Evolutionary conservation across 495 filamentous ascomycete species (phyloP).

Genomic region (Bombardia bombarda): DNA sequence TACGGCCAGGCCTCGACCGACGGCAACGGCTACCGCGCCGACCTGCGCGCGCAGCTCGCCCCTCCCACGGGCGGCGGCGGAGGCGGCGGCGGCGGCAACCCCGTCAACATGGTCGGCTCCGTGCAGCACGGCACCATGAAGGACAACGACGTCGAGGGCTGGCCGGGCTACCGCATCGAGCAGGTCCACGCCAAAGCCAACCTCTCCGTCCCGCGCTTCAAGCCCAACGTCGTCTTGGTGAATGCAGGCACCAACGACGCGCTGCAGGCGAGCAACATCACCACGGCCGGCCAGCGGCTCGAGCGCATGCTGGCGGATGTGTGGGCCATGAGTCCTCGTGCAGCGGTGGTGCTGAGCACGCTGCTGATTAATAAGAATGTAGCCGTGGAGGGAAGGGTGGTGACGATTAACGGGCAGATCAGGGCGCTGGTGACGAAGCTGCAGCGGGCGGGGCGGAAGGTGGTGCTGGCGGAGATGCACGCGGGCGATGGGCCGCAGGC

Average conservation of each 20-base stretch:
- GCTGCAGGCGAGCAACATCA: constrained; percentile 13
- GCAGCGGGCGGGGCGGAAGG: constrained; percentile 14
- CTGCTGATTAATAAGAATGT: constrained; percentile 31
- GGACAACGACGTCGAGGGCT: constrained; percentile 47
- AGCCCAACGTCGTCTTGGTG: constrained; percentile 44
- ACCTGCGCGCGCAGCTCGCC: constrained; percentile 20
- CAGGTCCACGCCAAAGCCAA: constrained; percentile 30
- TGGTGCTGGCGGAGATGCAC: constrained; percentile 46
- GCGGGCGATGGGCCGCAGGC: constrained; percentile 14
- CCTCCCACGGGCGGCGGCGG: too few species aligned
- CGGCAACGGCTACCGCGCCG: constrained; percentile 30
- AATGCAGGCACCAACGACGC: constrained; percentile 45
- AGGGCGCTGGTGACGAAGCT: constrained; percentile 23
- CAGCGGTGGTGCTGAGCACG: constrained; percentile 42
- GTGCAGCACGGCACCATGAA: constrained; percentile 36
- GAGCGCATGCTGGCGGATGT: constrained; percentile 30
- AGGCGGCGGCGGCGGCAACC: constrained; percentile 20
- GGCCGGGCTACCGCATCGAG: constrained; percentile 38
- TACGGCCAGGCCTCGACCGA: constrained; percentile 30
- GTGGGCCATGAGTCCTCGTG: constrained; percentile 29
- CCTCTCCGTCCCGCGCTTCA: constrained; percentile 16
- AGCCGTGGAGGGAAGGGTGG: constrained; percentile 18
- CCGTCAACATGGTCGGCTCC: constrained; percentile 46
- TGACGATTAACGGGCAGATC: constrained; percentile 33
- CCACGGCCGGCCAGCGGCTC: constrained; percentile 25